Evolutionary conservation across 441 rosid genomes (phyloP).

Genomic region (Populus hybrid): DNA sequence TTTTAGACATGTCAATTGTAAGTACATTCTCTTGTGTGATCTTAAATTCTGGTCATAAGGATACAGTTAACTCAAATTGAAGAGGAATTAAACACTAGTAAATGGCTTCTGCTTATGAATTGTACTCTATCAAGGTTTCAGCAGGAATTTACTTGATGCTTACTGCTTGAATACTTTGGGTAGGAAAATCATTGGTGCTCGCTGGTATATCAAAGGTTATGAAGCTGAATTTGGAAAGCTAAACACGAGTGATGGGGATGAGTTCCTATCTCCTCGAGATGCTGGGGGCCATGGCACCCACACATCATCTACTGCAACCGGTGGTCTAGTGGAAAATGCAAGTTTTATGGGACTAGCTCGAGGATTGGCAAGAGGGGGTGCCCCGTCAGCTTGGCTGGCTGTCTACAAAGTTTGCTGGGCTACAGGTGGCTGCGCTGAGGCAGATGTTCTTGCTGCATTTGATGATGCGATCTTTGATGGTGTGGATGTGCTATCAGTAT

Average conservation of each 20-base stretch:
- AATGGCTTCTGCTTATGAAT: neutral
- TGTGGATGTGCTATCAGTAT: constrained; percentile 47
- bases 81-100: neutral
- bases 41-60: neutral
- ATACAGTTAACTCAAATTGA: neutral
- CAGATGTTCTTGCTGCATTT: constrained; percentile 44
- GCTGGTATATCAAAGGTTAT: constrained; percentile 57
- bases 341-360: constrained; percentile 47
- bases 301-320: constrained; percentile 53
- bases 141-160: neutral
- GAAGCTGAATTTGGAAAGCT: constrained; percentile 57
- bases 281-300: constrained; percentile 60
- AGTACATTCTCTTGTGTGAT: neutral
- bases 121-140: neutral
- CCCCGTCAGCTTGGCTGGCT: constrained; percentile 50
- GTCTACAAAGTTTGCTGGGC: constrained; percentile 60
- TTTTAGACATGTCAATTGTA: neutral
- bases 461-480: constrained; percentile 27
- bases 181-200: constrained; percentile 74
- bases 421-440: constrained; percentile 45
- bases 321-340: constrained; percentile 36
- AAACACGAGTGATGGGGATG: constrained; percentile 23
- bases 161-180: neutral
- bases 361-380: constrained; percentile 62
- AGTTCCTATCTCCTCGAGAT: constrained; percentile 53